These are phyloP conservation scores for Aspergillus sp. DNA, from an alignment of 2,329 filamentous ascomycete species.

Conservation along the genomic window DNA sequence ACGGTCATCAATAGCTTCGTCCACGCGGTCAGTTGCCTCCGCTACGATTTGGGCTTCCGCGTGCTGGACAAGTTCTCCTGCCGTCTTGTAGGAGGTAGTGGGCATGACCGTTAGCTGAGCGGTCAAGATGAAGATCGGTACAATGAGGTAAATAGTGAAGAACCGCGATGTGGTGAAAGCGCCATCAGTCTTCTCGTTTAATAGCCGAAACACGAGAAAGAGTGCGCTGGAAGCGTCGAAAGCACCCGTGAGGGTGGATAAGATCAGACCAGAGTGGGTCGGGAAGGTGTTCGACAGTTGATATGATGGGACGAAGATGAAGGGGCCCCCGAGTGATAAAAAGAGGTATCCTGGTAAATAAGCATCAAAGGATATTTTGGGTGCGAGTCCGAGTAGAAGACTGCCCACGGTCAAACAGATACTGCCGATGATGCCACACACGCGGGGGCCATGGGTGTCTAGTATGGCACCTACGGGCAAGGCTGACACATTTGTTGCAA, in stretches of 20 bases:
- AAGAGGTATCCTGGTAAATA: conserved; percentile 74
- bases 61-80: conserved; percentile 77
- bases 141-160: conserved; percentile 71
- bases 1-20: conserved; percentile 55
- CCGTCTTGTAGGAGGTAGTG: conserved; percentile 75
- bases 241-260: conserved; percentile 76
- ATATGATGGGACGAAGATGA: conserved; percentile 80
- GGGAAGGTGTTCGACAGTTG: conserved; percentile 85
- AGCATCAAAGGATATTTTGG: conserved; percentile 69
- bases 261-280: conserved; percentile 72
- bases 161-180: conserved; percentile 66
- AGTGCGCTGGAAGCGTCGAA: conserved; percentile 82
- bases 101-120: conserved; percentile 74
- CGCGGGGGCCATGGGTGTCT: conserved; percentile 76
- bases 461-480: conserved; percentile 83
- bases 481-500: conserved; percentile 83
- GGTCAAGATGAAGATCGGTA: conserved; percentile 67
- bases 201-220: conserved; percentile 72
- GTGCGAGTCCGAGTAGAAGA: conserved; percentile 69
- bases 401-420: conserved; percentile 70
- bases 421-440: conserved; percentile 72
- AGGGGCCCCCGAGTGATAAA: conserved; percentile 75
- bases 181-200: conserved; percentile 63
- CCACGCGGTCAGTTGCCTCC: conserved; percentile 59
- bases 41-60: conserved; percentile 59